Evolutionary conservation across 2,329 filamentous ascomycete species (phyloP).

Genomic region (Diaporthe batatas): DNA sequence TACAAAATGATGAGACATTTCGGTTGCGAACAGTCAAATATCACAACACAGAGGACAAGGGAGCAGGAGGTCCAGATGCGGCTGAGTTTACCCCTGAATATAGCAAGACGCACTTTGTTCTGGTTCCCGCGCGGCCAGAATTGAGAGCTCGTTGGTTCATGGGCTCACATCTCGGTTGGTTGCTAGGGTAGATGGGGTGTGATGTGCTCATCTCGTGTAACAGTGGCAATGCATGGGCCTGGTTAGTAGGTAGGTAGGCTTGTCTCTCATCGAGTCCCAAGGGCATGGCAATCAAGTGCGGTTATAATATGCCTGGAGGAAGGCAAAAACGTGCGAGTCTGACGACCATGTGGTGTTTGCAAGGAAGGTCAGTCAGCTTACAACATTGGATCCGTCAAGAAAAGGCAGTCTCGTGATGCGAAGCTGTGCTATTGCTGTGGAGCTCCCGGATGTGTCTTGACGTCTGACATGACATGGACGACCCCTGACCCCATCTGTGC

Average conservation of each 20-base stretch:
- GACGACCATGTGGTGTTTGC: neutral
- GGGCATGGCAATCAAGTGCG: neutral
- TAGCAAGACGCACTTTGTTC: neutral
- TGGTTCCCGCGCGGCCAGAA: neutral
- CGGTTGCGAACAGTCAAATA: constrained; percentile 28
- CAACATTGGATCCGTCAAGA: constrained; percentile 9
- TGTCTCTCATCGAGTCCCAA: neutral
- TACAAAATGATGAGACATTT: constrained; percentile 36
- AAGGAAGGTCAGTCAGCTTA: constrained; percentile 14
- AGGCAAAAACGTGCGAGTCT: neutral
- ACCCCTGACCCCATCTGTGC: constrained; percentile 34
- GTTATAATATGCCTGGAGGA: neutral
- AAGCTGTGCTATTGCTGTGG: constrained; percentile 27
- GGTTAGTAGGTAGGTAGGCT: no score
- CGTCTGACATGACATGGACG: constrained; percentile 26
- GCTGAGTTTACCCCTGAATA: constrained; percentile 13
- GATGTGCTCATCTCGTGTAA: constrained; percentile 25
- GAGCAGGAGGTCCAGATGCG: neutral
- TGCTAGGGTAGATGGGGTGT: constrained; percentile 14
- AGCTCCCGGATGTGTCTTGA: constrained; percentile 26
- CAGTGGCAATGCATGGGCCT: neutral
- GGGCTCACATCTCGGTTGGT: constrained; percentile 19
- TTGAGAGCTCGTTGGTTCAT: constrained; percentile 1
- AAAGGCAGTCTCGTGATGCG: constrained; percentile 10
- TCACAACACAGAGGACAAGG: neutral